Evolutionary conservation across 192 early-diverging fungal genomes (phyloP), one percentile per base, ranked within the genome.

Genomic region (Dimargaris verticillata): DNA sequence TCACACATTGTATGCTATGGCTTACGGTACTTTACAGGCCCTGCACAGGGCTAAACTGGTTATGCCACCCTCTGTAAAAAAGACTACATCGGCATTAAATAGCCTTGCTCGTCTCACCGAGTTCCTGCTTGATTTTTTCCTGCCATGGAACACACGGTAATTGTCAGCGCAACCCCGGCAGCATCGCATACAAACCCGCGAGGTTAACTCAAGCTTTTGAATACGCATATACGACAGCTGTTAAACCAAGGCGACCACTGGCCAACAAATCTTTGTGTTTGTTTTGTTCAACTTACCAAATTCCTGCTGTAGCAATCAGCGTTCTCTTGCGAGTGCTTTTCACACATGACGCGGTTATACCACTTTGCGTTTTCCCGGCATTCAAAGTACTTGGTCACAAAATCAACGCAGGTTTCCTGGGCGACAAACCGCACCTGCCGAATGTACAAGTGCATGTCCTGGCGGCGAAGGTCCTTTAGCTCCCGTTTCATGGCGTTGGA

Each of bases 61-160:
- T 38, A 38, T 38, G 33, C 33, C 7, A 7, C 7, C 7, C 7
- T 7, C 3, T 38, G 2, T 38, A 5, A 38, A 38, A 38, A 5
- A 38, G 7, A 38, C n/a, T n/a, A n/a, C 33, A 38, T 38, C 33
- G 2, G 33, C 33, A 38, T 38, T 38, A 38, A 38, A 38, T 38
- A 5, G 33, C 33, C 33, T 38, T 38, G 33, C 33, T 38, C 33
- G 47, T 49, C 18, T 49, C 47, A 49, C 47, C 47, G 18, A 49
- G 47, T 10, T 49, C 47, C 10, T 49, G 47, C 47, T 49, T 49
- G 22, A 49, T 49, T 49, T 49, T 18, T 24, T 49, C 47, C 47
- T 38, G 7, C 3, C 33, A 38, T 38, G 3, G 33, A 38, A 38
- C 7, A 38, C 33, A 38, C 33, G 33, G 7, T 7, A 38, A 38